A percentile compares a stretch with the other conserved stretches of the same genome.
Conservation (phyloP, 768 basidiomycete genomes). For the Auriscalpium orientale region DNA sequence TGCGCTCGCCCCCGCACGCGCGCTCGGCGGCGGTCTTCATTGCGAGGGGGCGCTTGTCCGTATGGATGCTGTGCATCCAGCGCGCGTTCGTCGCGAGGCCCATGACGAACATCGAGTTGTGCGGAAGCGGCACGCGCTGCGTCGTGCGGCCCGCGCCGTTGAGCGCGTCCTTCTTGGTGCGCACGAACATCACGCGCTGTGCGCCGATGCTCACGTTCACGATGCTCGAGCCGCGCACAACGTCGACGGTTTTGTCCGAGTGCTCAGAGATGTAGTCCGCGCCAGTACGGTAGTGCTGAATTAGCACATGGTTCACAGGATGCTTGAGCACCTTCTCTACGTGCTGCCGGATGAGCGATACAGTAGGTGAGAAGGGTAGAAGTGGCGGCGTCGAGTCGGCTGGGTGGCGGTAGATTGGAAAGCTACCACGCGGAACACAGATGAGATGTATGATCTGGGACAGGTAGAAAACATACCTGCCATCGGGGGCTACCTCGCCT, state of each 20-base stretch:
- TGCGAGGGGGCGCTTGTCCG: constrained; percentile 57
- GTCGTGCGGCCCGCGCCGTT: constrained; percentile 8
- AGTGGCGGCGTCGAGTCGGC: constrained; percentile 71
- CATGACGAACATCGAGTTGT: constrained; percentile 80
- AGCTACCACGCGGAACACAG: constrained; percentile 30
- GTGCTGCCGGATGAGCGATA: constrained; percentile 52
- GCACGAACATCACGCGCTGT: constrained; percentile 69
- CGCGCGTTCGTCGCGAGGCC: constrained; percentile 63
- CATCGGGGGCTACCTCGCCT: constrained; percentile 43
- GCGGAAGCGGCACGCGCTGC: constrained; percentile 66
- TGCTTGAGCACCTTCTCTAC: constrained; percentile 54
- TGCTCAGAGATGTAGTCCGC: constrained; percentile 82
- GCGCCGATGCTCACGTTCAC: constrained; percentile 81
- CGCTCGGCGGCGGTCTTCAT: constrained; percentile 51
- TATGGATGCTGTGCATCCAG: constrained; percentile 73
- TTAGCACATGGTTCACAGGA: constrained; percentile 77
- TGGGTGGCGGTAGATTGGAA: constrained; percentile 78
- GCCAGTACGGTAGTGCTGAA: constrained; percentile 74
- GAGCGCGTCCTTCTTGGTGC: constrained; percentile 46
- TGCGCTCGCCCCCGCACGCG: constrained; percentile 51
- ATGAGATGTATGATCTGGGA: constrained; percentile 18
- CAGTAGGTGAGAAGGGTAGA: constrained; percentile 59
- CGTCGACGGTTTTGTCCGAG: constrained; percentile 81
- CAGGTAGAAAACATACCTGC: constrained; percentile 29
- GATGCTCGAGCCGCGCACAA: constrained; percentile 64